Base-by-base conservation (phyloP, 306 rosid species). In the Rubus idaeus region DNA sequence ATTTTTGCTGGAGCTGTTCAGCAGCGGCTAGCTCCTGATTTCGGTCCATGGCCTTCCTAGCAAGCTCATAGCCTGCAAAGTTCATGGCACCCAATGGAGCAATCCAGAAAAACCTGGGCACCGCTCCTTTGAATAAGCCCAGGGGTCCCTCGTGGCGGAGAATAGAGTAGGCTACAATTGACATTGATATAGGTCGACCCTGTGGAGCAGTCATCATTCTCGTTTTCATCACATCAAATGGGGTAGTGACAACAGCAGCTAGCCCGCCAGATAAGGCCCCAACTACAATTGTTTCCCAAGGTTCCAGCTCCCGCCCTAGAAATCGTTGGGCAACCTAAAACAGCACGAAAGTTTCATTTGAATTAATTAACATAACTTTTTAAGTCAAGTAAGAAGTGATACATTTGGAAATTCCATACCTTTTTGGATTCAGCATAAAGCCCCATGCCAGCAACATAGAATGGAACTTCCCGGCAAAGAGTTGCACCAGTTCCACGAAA, bases 401-500 rank as follows among this genome's bases (percentile, higher is more conserved):
- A 65, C 6, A 18, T 18, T 18, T 8, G 13, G 53, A 70, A 75
- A 77, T 67, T 67, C 57, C 75, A 63, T 77, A 92, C 99, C 97
- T 96, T 96, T 78, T 91, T 93, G 56, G 98, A 91, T 88, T 96
- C 99, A 41, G 96, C 97, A 82, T 96, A 96, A 70, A 96, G 97
- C 53, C 96, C 99, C 96, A 88, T 96, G 86, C 99, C 99, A 66
- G 98, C 97, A 37, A 96, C 99, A 81, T 96, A 96, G 84, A 96
- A 96, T 55, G 99, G 99, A 85, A 96, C 98, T 86, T 96, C 99
- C 18, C 99, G 89, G 77, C 98, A 96, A 79, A 96, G 97, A 83
- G 99, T 96, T 44, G 98, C 97, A 68, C 98, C 98, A 18, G 99
- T 96, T 81, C 99, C 99, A 81, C 99, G 99, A 75, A 96, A 96